Evolutionary conservation across 2,329 filamentous ascomycete species (phyloP).

Genomic region (Raffaelea deltoideospora): DNA sequence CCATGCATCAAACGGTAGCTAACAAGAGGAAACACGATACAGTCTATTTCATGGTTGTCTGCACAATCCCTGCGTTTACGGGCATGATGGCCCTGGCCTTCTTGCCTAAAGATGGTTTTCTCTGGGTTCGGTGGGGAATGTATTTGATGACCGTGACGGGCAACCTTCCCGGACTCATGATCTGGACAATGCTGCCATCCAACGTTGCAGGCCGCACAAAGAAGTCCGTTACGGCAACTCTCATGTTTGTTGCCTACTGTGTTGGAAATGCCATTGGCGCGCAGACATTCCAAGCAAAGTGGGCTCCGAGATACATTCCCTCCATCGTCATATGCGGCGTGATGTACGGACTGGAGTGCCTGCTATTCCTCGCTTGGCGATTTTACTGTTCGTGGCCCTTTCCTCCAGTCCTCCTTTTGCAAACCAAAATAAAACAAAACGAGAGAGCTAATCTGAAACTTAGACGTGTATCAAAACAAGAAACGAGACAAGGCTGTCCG

Average conservation of each 20-base stretch:
- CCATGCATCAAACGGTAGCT: too few relatives aligned
- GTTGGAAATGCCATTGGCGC: constrained; percentile 7
- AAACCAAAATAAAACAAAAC: background rate
- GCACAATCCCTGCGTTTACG: constrained; percentile 15
- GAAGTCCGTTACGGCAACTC: constrained; percentile 6
- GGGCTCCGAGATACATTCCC: constrained; percentile 6
- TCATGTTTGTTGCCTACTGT: constrained; percentile 8
- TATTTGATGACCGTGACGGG: constrained; percentile 14
- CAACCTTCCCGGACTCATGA: constrained; percentile 3
- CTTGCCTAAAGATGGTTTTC: constrained; percentile 12
- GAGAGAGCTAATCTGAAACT: background rate
- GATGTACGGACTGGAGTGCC: constrained; percentile 4
- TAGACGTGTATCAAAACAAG: constrained; percentile 4
- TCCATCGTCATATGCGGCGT: constrained; percentile 6
- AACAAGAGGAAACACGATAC: too few relatives aligned
- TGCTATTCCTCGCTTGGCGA: constrained; percentile 4
- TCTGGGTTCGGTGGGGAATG: constrained; percentile 18
- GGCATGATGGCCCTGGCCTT: constrained; percentile 17
- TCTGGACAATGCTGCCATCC: constrained; percentile 6
- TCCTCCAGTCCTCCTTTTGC: background rate
- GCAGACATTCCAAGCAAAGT: constrained; percentile 6
- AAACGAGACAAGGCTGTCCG: constrained; percentile 1
- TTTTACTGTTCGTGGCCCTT: constrained; percentile 2
- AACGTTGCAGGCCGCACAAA: constrained; percentile 8
- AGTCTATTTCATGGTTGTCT: constrained; percentile 16